Evolutionary conservation across 495 filamentous ascomycete genomes (phyloP).

Genomic region (Cetradonia linearis): DNA sequence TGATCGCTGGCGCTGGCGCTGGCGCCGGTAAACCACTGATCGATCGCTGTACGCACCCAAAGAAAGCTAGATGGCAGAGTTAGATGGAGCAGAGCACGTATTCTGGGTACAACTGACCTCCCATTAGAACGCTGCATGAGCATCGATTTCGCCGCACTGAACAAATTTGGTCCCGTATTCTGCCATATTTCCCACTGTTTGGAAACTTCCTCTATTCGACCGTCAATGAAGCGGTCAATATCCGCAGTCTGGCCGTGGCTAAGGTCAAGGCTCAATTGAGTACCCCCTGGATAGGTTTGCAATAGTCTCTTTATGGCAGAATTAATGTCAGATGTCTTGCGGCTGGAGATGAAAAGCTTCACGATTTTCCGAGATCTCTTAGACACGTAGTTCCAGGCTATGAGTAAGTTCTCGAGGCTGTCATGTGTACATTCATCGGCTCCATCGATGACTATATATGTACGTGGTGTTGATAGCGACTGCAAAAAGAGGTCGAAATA

Average conservation of each 20-base stretch:
- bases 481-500: conserved; percentile 1
- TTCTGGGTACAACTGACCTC: not conserved
- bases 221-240: not conserved
- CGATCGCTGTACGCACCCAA: conserved; percentile 3
- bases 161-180: not conserved
- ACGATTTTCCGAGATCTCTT: not conserved
- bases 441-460: conserved; percentile 4
- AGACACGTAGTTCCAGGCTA: not conserved
- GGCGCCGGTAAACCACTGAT: not conserved
- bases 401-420: not conserved
- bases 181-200: conserved; percentile 6
- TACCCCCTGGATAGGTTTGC: not conserved
- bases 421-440: not conserved
- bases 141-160: not conserved
- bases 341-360: not conserved
- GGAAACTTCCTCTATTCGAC: not conserved
- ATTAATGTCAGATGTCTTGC: not conserved
- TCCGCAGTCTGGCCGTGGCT: not conserved
- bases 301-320: not conserved
- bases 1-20: not conserved
- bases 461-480: not conserved
- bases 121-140: conserved; percentile 7
- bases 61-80: not conserved
- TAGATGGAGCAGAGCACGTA: not conserved
- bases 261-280: not conserved